Percentiles rank a stretch among this genome's conserved stretches.
These are phyloP conservation scores for Nicotiana attenuata DNA, from an alignment of 257 asterid genomes.

Conservation along the genomic window DNA sequence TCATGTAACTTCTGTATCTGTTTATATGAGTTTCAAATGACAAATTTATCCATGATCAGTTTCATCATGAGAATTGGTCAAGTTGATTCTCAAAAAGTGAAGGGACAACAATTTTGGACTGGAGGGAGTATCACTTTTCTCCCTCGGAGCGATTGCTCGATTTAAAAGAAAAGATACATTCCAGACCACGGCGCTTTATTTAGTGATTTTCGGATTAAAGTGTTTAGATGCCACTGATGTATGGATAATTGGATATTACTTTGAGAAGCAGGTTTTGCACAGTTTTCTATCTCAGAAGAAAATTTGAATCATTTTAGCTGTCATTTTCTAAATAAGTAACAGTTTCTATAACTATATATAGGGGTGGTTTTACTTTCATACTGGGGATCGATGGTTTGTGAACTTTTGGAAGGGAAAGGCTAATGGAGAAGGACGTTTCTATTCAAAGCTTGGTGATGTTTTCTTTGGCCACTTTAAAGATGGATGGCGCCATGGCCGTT, in stretches of 20 bases:
- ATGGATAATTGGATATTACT: not conserved
- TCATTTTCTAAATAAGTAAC: not conserved
- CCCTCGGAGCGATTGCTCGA: too few species aligned
- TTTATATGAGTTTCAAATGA: not conserved
- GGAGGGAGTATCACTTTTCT: too few species aligned
- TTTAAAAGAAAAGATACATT: too few species aligned
- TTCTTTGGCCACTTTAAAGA: conserved; percentile 92
- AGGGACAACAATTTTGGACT: too few species aligned
- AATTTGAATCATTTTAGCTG: not conserved
- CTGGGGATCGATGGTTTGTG: conserved; percentile 93
- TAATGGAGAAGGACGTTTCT: conserved; percentile 93
- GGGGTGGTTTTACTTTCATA: conserved; percentile 95
- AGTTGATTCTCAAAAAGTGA: not conserved
- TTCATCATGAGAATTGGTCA: not conserved
- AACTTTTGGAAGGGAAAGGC: conserved; percentile 97
- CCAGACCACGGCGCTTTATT: not conserved
- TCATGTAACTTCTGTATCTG: not conserved
- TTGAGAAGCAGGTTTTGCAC: not conserved
- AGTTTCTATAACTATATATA: conserved; percentile 20
- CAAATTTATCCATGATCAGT: not conserved
- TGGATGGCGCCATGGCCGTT: conserved; percentile 93
- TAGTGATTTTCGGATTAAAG: not conserved
- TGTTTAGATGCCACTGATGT: not conserved
- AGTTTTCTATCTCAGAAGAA: not conserved
- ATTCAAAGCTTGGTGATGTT: conserved; percentile 75